Base-by-base conservation (phyloP, 2,329 filamentous ascomycete species). In the Keithomyces neogunnii region DNA sequence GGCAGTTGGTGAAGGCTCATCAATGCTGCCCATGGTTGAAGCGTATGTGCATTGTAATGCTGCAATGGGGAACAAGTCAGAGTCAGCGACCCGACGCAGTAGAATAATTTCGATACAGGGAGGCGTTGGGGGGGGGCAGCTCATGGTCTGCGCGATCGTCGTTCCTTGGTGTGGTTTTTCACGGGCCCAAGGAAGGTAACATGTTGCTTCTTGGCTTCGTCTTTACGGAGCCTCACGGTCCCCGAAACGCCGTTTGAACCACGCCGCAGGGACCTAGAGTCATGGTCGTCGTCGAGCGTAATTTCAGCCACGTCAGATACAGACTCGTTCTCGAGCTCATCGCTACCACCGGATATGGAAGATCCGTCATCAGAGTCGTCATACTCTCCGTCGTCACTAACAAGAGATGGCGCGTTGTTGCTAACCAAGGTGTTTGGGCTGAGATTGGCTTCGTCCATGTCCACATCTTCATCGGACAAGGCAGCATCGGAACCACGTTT, bases 301-400 rank as follows among this genome's bases (percentile, higher is more conserved):
- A 85, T 82, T 59, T 85, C 81, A 31, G 80, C 76, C 39, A 84
- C 74, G 59, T 84, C 80, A 9, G 78, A 78, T 29, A 80, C 73
- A 3, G 76, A 75, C 53, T 80, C 80, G n/a, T 80, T 73, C 30
- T 82, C 82, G 38, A 79, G 64, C 51, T 70, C 73, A 47, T 82
- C 78, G 51, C 75, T 79, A 50, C 72, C 71, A 30, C 81, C 81
- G 4, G 81, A 84, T 43, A 75, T 72, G 3, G 76, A 77, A 3
- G 81, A 85, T 45, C 75, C 77, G 53, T 82, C 81, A 51, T 86
- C 82, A 1, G 84, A 88, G 51, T 85, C 84, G 58, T 87, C 86
- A 60, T 86, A 88, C 63, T 89, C 86, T 59, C 86, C 85, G 62
- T 89, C 86, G 66, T 91, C 87, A 67, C 86, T 89, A 62, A 90